These are phyloP conservation scores for Xerocomus spinulosus DNA, from an alignment of 768 basidiomycete species.

Conservation along the genomic window DNA sequence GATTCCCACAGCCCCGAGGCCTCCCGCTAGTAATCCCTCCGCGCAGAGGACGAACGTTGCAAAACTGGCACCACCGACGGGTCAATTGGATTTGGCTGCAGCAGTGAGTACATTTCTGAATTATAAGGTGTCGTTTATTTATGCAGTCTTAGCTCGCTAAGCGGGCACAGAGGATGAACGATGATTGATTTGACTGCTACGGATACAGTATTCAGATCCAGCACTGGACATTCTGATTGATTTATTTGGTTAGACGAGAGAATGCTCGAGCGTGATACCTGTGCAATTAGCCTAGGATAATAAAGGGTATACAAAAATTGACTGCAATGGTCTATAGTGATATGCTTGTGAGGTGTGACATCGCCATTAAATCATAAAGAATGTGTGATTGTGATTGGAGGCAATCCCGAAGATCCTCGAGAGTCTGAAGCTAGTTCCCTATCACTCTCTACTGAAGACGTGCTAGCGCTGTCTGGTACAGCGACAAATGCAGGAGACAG, in stretches of 20 bases:
- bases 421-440: constrained; percentile 20
- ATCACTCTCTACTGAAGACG: constrained; percentile 26
- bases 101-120: constrained; percentile 46
- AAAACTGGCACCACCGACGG: constrained; percentile 43
- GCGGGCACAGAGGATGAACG: constrained; percentile 64
- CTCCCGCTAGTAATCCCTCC: constrained; percentile 34
- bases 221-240: constrained; percentile 1
- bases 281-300: constrained; percentile 5
- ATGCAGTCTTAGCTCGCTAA: constrained; percentile 56
- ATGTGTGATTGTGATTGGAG: constrained; percentile 44
- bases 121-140: neutral
- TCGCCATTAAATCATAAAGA: constrained; percentile 25
- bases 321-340: constrained; percentile 22
- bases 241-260: constrained; percentile 14
- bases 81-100: constrained; percentile 80
- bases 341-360: constrained; percentile 11
- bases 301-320: constrained; percentile 25
- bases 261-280: constrained; percentile 12
- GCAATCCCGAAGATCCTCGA: constrained; percentile 20
- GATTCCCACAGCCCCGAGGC: constrained; percentile 55
- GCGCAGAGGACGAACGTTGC: constrained; percentile 37
- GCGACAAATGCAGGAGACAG: constrained; percentile 18
- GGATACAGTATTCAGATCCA: constrained; percentile 2
- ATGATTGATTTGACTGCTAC: constrained; percentile 33
- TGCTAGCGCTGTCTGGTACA: constrained; percentile 13